Evolutionary conservation across 2,329 filamentous ascomycete genomes (phyloP).

Genomic region (Aspergillus costaricaensis): DNA sequence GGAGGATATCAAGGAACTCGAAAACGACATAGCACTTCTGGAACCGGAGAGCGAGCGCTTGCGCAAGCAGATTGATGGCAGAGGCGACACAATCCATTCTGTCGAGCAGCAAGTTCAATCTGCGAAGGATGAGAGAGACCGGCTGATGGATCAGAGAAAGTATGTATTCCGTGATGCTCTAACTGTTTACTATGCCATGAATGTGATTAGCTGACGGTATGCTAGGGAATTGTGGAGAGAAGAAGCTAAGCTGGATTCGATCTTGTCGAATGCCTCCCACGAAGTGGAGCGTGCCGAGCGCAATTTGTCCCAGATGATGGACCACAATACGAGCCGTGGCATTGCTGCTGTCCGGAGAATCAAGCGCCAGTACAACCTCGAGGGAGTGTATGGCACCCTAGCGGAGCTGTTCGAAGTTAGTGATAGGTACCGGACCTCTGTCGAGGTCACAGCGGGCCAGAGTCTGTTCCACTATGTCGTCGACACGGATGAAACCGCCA

Average conservation of each 20-base stretch:
- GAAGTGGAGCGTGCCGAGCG: slow-evolving; percentile 78
- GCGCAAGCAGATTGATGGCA: slow-evolving; percentile 73
- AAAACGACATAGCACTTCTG: slow-evolving; percentile 69
- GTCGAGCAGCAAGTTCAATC: slow-evolving; percentile 73
- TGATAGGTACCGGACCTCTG: slow-evolving; percentile 81
- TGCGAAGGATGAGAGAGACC: slow-evolving; percentile 76
- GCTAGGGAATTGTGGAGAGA: slow-evolving; percentile 73
- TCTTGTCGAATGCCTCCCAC: slow-evolving; percentile 72
- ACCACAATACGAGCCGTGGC: slow-evolving; percentile 81
- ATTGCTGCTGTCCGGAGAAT: slow-evolving; percentile 83
- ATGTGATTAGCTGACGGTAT: slow-evolving; percentile 13
- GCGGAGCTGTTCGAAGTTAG: slow-evolving; percentile 88
- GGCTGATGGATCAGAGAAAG: slow-evolving; percentile 82
- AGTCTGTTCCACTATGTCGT: slow-evolving; percentile 97
- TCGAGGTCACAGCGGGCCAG: slow-evolving; percentile 88
- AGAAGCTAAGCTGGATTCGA: slow-evolving; percentile 79
- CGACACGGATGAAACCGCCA: slow-evolving; percentile 85
- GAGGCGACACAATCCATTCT: slow-evolving; percentile 70
- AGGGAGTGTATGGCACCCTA: slow-evolving; percentile 87
- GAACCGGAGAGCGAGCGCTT: slow-evolving; percentile 72
- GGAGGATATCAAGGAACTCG: slow-evolving; percentile 75
- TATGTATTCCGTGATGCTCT: slow-evolving; percentile 26
- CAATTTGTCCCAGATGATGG: slow-evolving; percentile 80
- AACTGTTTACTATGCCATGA: not conserved
- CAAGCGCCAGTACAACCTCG: slow-evolving; percentile 74